Evolutionary conservation across 345 rosid genomes (phyloP).

Genomic region (Jatropha curcas): DNA sequence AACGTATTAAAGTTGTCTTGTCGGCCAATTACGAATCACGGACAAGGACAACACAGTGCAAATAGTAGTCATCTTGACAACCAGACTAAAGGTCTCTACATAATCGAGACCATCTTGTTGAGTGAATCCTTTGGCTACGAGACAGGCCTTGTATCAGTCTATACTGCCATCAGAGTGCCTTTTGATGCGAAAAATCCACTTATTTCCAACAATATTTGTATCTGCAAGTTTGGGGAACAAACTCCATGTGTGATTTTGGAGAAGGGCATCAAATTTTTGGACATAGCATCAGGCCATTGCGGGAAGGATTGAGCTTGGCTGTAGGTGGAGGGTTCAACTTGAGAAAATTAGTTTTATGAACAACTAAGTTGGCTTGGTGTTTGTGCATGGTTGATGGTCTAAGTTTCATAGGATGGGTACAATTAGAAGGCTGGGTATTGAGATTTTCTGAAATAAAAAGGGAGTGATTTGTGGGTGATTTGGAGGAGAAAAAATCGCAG

Average conservation of each 20-base stretch:
- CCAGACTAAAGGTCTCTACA: background rate
- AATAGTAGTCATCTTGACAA: background rate
- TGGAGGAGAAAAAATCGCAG: no score
- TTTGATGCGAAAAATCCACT: no score
- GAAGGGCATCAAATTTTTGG: background rate
- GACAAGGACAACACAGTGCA: background rate
- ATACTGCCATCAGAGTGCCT: background rate
- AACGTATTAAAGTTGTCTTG: no score
- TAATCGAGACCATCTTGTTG: background rate
- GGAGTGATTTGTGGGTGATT: no score
- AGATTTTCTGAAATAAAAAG: no score
- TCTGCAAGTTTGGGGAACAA: background rate
- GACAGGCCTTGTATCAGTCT: background rate
- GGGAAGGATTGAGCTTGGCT: background rate
- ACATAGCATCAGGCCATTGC: background rate
- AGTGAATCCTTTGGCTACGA: background rate
- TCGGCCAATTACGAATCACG: no score
- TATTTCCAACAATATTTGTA: background rate
- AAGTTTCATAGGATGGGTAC: background rate
- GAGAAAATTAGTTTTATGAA: no score
- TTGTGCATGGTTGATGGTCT: background rate
- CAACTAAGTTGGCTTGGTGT: background rate
- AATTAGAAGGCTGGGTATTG: no score
- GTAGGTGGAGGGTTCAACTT: background rate
- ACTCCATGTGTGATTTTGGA: background rate